These are phyloP conservation scores for Brassica balearica DNA, from an alignment of 441 rosid genomes.

Conservation along the genomic window DNA sequence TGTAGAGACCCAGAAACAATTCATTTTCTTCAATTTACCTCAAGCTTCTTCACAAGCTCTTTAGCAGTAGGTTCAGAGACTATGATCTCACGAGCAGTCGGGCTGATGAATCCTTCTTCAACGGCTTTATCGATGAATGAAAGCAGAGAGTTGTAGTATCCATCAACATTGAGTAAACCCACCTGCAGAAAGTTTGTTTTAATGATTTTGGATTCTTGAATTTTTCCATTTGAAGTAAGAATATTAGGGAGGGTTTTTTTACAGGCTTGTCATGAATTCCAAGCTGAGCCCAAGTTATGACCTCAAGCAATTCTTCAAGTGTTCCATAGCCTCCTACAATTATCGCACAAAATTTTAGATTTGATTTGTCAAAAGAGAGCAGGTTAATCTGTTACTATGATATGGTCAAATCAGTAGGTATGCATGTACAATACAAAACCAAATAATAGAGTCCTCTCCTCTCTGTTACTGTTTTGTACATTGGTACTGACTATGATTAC, in stretches of 20 bases:
- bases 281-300: slow-evolving; percentile 85
- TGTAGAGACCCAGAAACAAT: not conserved
- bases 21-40: slow-evolving; percentile 49
- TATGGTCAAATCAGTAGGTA: slow-evolving; percentile 31
- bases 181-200: slow-evolving; percentile 45
- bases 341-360: slow-evolving; percentile 10
- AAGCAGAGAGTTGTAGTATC: slow-evolving; percentile 79
- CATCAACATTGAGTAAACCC: slow-evolving; percentile 80
- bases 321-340: slow-evolving; percentile 83
- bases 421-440: slow-evolving; percentile 26
- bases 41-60: slow-evolving; percentile 71
- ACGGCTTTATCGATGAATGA: slow-evolving; percentile 82
- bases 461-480: slow-evolving; percentile 30
- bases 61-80: slow-evolving; percentile 72
- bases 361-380: not conserved
- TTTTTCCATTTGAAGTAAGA: not conserved
- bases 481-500: slow-evolving; percentile 29
- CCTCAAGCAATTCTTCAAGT: slow-evolving; percentile 80
- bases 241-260: not conserved
- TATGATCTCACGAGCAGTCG: slow-evolving; percentile 75
- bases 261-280: slow-evolving; percentile 85
- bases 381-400: slow-evolving; percentile 9
- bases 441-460: slow-evolving; percentile 18
- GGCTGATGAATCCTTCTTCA: slow-evolving; percentile 75
- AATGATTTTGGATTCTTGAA: slow-evolving; percentile 16